phyloP scores from a whole-genome alignment of 805 yeast species.

The Metschnikowia sp. region DNA sequence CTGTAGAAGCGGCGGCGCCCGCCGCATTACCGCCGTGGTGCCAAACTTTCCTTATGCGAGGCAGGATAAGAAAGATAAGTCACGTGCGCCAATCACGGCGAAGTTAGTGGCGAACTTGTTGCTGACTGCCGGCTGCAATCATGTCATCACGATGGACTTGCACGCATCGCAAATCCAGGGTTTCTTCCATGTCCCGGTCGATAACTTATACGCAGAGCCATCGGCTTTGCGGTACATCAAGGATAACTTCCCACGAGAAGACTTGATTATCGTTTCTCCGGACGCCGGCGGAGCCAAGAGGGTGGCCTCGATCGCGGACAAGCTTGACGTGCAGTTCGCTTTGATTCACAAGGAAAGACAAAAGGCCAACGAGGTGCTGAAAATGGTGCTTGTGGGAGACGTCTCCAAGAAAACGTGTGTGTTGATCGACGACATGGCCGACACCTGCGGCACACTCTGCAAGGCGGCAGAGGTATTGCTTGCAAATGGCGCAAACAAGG shows the following conservation, averaged over 20 bases:
- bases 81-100: slow-evolving; percentile 95
- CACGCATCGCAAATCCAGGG: slow-evolving; percentile 99
- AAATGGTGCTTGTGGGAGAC: slow-evolving; percentile 96
- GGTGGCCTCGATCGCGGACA: slow-evolving; percentile 91
- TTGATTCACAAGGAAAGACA: slow-evolving; percentile 95
- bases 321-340: slow-evolving; percentile 88
- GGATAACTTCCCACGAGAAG: slow-evolving; percentile 51
- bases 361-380: slow-evolving; percentile 88
- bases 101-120: slow-evolving; percentile 87
- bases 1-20: slow-evolving; percentile 92
- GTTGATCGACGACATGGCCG: slow-evolving; percentile 96
- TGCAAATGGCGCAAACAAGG: slow-evolving; percentile 77
- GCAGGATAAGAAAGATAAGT: slow-evolving; percentile 94
- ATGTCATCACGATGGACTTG: slow-evolving; percentile 93
- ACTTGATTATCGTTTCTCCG: slow-evolving; percentile 81
- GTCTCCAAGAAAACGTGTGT: slow-evolving; percentile 80
- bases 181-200: slow-evolving; percentile 91
- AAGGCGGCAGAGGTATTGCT: slow-evolving; percentile 89
- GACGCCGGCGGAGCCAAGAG: slow-evolving; percentile 99
- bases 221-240: slow-evolving; percentile 77
- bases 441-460: slow-evolving; percentile 94
- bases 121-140: slow-evolving; percentile 92
- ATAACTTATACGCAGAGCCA: slow-evolving; percentile 94
- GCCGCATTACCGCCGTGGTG: slow-evolving; percentile 89
- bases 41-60: slow-evolving; percentile 97